Evolutionary conservation across 2,329 filamentous ascomycete species (phyloP), one percentile per base, ranked within the genome.

Genomic region (Chalara sp.): DNA sequence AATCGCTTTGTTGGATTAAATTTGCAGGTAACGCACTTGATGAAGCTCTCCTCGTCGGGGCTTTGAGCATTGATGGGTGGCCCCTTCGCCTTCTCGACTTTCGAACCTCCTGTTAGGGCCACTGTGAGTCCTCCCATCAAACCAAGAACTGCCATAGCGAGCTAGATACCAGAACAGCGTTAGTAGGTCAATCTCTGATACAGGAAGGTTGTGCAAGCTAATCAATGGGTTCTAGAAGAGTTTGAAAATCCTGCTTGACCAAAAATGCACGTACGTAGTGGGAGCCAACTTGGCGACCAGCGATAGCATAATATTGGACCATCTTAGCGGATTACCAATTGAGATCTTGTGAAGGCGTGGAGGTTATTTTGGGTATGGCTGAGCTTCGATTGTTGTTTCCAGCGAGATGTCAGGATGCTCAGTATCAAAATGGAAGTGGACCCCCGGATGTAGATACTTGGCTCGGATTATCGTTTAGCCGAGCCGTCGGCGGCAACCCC

Each of bases 41-140:
- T 65, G 53, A 65, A 67, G 48, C 52, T 65, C 59, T 66, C 64
- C 61, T 67, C 63, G 35, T 66, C 64, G 21, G 62, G 58, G 49
- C 63, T 65, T 49, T 52, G 46, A n/a, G 64, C 64, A 51, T 67
- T 66, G 53, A 67, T 62, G 12, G 64, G 63, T 56, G 64, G 64
- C 54, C 53, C 56, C 49, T 63, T 56, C 10, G 58, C 29, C 50
- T 60, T 60, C 56, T 62, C 58, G 46, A 51, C 57, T 33, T 55
- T 56, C 45, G 57, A 56, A 46, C 63, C 63, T 52, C 61, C 56
- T 43, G 54, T 57, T 21, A 56, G 53, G 31, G 56, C 31, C 31
- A 44, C 44, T 28, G 47, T 47, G 13, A 56, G 13, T 42, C 55
- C 57, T 40, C 52, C 57, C 21, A 65, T 43, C n/a, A 55, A 31